A percentile compares a stretch with the other conserved stretches of the same genome.
Conservation (phyloP, 2,329 filamentous ascomycete genomes). For the Ophiocordyceps camponoti-rufipedis region DNA sequence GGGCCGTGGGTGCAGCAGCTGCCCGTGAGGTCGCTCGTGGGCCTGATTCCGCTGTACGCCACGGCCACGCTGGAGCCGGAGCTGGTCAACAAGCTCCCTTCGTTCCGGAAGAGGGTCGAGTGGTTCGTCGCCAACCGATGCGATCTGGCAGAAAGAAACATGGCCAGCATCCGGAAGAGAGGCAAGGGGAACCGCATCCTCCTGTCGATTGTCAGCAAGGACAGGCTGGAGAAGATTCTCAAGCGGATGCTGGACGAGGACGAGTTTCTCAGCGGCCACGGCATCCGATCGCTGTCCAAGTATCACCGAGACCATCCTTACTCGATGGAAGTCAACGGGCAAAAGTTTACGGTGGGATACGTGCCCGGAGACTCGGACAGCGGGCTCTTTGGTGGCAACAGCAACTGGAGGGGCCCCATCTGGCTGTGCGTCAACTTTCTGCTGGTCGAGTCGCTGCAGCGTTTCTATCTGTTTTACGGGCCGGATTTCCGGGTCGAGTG, state of each 20-base stretch:
- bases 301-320: constrained; percentile 79
- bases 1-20: constrained; percentile 87
- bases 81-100: constrained; percentile 76
- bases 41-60: constrained; percentile 82
- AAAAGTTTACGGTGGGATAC: constrained; percentile 74
- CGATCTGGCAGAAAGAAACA: constrained; percentile 81
- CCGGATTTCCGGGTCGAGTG: constrained; percentile 80
- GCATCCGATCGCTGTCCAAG: constrained; percentile 83
- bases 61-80: constrained; percentile 87
- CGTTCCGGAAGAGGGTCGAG: constrained; percentile 80
- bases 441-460: constrained; percentile 80
- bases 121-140: constrained; percentile 86
- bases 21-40: constrained; percentile 79
- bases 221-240: constrained; percentile 77
- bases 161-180: constrained; percentile 78
- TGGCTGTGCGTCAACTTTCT: constrained; percentile 96
- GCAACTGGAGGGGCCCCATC: constrained; percentile 91
- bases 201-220: constrained; percentile 79
- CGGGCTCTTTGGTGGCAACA: constrained; percentile 89
- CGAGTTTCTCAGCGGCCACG: constrained; percentile 80
- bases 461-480: constrained; percentile 94
- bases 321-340: constrained; percentile 89
- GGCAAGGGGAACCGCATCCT: constrained; percentile 81
- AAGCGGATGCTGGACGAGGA: constrained; percentile 85
- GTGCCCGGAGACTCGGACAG: constrained; percentile 93